Evolutionary conservation across 192 early-diverging fungal species (phyloP).

Genomic region (Neocallimastix lanati): DNA sequence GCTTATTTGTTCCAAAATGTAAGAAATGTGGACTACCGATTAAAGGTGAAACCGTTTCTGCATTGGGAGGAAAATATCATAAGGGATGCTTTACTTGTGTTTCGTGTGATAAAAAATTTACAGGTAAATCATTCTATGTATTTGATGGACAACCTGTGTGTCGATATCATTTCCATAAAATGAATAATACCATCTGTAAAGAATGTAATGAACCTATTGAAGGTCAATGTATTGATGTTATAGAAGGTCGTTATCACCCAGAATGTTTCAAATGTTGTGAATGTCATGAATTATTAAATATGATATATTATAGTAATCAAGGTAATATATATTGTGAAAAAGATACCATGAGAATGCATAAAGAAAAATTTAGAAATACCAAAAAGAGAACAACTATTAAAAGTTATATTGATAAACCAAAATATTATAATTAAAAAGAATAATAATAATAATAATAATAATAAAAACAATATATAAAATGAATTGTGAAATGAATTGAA

Average conservation of each 20-base stretch:
- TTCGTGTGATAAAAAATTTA: background rate
- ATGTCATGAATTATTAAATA: background rate
- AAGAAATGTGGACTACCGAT: background rate
- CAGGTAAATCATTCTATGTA: background rate
- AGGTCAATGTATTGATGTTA: background rate
- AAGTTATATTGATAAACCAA: background rate
- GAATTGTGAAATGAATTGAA: too few relatives aligned
- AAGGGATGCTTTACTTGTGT: background rate
- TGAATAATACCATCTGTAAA: background rate
- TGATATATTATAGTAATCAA: background rate
- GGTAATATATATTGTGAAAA: background rate
- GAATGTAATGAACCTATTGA: background rate
- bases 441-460: background rate
- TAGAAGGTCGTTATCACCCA: background rate
- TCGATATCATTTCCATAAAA: background rate
- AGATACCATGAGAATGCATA: background rate
- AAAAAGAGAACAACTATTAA: background rate
- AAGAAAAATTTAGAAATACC: background rate
- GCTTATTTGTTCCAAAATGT: background rate
- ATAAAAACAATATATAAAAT: background rate
- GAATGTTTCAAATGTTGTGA: background rate
- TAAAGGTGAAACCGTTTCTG: background rate
- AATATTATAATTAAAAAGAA: background rate
- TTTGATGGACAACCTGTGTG: background rate
- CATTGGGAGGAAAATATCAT: background rate